phyloP scores from a whole-genome alignment of 108 stramenopile genomes.

The Cyclostephanos invisitatus region DNA sequence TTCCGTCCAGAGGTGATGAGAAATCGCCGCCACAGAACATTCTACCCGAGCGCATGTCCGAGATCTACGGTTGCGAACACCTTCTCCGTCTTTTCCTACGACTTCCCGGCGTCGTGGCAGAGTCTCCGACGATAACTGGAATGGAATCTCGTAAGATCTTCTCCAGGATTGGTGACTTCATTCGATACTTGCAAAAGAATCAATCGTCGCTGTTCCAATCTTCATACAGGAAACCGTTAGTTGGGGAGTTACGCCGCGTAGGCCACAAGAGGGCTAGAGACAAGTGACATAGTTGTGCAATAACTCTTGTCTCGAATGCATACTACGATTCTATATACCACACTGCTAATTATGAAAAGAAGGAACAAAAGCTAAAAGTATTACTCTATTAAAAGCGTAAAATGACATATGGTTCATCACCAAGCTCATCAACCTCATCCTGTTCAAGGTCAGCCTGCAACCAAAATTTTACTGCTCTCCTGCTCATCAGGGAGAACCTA shows the following conservation, averaged over 20 bases:
- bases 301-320: no score
- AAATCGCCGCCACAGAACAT: constrained; percentile 3
- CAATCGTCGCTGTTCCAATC: constrained; percentile 43
- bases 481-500: no score
- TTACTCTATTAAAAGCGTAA: not conserved
- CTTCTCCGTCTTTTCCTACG: constrained; percentile 62
- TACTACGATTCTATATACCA: no score
- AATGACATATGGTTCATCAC: not conserved
- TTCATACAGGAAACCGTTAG: constrained; percentile 20
- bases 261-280: no score
- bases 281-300: no score
- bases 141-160: constrained; percentile 49
- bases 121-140: constrained; percentile 25
- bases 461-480: no score
- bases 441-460: not conserved
- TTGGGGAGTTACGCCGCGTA: not conserved
- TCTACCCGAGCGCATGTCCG: constrained; percentile 27
- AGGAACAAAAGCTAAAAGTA: no score
- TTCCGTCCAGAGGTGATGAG: not conserved
- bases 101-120: constrained; percentile 55
- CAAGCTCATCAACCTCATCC: not conserved
- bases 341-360: no score
- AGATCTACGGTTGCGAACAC: constrained; percentile 73
- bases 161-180: constrained; percentile 67
- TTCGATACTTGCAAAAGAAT: constrained; percentile 71